Conservation (phyloP, 2,329 filamentous ascomycete genomes). For the Fusarium mundagurra region DNA sequence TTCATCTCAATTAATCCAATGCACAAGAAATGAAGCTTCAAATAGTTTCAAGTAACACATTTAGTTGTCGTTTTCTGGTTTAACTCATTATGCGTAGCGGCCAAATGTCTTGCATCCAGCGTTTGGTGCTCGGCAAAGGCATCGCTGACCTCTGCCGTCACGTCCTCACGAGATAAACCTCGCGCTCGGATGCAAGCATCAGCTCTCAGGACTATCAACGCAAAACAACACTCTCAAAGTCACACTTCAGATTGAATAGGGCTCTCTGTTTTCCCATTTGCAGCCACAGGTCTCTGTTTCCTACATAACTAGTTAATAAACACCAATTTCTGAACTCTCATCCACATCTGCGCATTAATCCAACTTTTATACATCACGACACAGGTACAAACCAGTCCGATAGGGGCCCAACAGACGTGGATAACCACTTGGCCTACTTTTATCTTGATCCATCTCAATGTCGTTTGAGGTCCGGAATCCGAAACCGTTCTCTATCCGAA, state of each 20-base stretch:
- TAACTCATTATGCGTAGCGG: background rate
- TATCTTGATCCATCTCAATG: no score
- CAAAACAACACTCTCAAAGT: background rate
- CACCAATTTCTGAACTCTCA: background rate
- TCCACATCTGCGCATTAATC: background rate
- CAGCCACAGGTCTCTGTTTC: no score
- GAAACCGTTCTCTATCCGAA: no score
- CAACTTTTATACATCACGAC: background rate
- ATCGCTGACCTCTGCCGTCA: background rate
- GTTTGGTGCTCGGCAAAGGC: background rate
- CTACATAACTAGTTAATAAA: background rate
- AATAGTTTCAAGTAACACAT: rapidly evolving
- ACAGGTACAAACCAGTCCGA: background rate
- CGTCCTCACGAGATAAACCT: background rate
- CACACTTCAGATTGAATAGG: no score
- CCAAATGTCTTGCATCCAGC: background rate
- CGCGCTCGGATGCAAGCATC: background rate
- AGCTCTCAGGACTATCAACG: background rate
- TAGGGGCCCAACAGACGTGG: background rate
- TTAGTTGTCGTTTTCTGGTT: background rate
- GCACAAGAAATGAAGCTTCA: background rate
- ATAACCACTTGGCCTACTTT: background rate
- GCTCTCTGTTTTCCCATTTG: background rate
- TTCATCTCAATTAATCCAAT: background rate
- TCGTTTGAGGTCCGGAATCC: no score